Evolutionary conservation across 768 basidiomycete genomes (phyloP), one percentile per base, ranked within the genome.

Genomic region (Pulveroboletus ravenelii): DNA sequence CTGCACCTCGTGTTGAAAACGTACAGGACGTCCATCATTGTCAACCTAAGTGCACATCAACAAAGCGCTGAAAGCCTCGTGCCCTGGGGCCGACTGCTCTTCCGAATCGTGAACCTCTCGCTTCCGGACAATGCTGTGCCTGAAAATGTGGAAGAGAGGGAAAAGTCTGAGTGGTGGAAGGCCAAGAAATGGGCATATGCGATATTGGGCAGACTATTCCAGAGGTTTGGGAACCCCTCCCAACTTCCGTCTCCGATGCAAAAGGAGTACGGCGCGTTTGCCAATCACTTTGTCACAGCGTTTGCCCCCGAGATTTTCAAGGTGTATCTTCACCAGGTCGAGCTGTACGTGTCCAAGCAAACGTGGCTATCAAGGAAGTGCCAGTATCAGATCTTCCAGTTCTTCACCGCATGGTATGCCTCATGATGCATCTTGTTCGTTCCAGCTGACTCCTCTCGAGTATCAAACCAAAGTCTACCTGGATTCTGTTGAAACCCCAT

Each of bases 111-210:
- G n/a, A 84, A 86, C 54, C 69, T 90, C 38, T 73, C 77, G 50
- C 72, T 93, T 27, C 87, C 87, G 0, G 69, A 72, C 46, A 80
- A 82, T 3, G 78, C 74, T 18, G 77, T 91, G 0, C 85, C 88
- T 2, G 80, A 77, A 27, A 82, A 88, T 50, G 79, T 82, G 53
- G 87, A 91, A 6, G 86, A 87, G 14, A 74, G 87, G 32, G 89
- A 93, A 70, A 76, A 75, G 41, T 80, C 75, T 41, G 87, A 89
- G 59, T 95, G 93, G 92, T 91, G 90, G 87, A 86, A 85, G 63
- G 79, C 86, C 9, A 94, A 94, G 72, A 95, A 95, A 64, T 94
- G 92, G 93, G 89, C 92, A 1, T 93, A 85, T 62, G 80, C 78
- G n/a, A 82, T 81, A 34, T 73, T 95, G 8, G 87, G 87, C 32